phyloP scores from a whole-genome alignment of 768 basidiomycete species.

The Tulasnella sp. region DNA sequence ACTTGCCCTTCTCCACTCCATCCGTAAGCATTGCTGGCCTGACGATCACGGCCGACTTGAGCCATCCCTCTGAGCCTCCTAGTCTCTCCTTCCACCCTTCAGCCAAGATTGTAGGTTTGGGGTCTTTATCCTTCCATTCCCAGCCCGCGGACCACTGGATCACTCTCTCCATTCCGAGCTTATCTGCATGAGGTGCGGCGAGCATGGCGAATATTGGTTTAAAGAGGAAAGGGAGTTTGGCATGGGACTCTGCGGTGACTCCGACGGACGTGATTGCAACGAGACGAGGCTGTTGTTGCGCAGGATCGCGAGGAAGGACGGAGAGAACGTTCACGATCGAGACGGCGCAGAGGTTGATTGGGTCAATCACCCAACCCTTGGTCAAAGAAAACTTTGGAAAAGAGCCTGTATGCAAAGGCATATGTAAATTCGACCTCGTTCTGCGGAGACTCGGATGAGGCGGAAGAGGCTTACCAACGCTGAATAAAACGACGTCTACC shows the following conservation, averaged over 20 bases:
- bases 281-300: slow-evolving; percentile 43
- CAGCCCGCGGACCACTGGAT: background rate
- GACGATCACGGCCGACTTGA: background rate
- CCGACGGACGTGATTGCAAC: slow-evolving; percentile 50
- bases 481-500: slow-evolving; percentile 8
- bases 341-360: background rate
- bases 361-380: background rate
- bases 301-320: background rate
- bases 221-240: slow-evolving; percentile 41
- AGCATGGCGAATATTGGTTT: slow-evolving; percentile 43
- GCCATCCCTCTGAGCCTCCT: background rate
- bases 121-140: background rate
- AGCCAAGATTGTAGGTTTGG: background rate
- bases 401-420: background rate
- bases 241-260: slow-evolving; percentile 40
- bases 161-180: slow-evolving; percentile 32
- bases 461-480: slow-evolving; percentile 1
- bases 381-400: background rate
- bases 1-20: background rate
- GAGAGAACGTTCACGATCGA: background rate
- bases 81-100: background rate
- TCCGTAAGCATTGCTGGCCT: background rate
- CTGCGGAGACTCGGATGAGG: background rate
- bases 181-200: slow-evolving; percentile 37
- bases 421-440: background rate